Evolutionary conservation across 2,329 filamentous ascomycete species (phyloP), one percentile per base, ranked within the genome.

Genomic region (Trichophyton benhamiae): DNA sequence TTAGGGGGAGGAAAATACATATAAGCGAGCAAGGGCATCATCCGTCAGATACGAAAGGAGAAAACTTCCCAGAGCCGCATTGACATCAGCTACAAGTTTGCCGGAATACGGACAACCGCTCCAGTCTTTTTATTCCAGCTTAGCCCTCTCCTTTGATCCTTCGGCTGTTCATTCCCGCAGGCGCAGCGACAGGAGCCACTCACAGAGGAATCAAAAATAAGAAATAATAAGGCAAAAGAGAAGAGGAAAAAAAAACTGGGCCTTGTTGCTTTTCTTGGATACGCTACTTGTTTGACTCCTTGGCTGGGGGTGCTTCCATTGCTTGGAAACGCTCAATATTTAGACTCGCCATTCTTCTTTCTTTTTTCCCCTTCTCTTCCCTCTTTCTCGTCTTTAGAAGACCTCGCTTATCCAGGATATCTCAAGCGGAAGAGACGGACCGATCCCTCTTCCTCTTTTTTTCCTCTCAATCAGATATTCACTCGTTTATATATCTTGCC

Each of bases 241-340:
- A 44, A 53, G 22, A 53, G 27, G n/a, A 33, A 13, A 30, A 53
- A 53, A 53, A 53, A 53, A 53, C 22, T 53, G 49, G 49, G 49
- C 49, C 49, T 53, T 53, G 49, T 53, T 53, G 49, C 49, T 53
- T 53, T 53, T 53, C 49, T 53, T 53, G 49, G 49, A 53, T 53
- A 53, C 49, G 49, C 49, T 53, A 33, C 49, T 33, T 44, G 41
- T 44, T 53, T 25, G 44, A 33, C 49, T 53, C 27, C 49, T 30
- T 33, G 49, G 13, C 41, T 44, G 41, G 13, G 48, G 27, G 27
- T 53, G 22, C 49, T 11, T 30, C 49, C 13, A 25, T 15, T 25
- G 20, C 49, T 44, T 33, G 22, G 49, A 27, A 53, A 53, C 22
- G 17, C 27, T 53, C 22, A 53, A 33, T 53, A 53, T 53, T 53